Percentiles rank a stretch among this genome's conserved stretches.
These are phyloP conservation scores for Capsella rubella DNA, from an alignment of 441 rosid genomes.

Conservation along the genomic window DNA sequence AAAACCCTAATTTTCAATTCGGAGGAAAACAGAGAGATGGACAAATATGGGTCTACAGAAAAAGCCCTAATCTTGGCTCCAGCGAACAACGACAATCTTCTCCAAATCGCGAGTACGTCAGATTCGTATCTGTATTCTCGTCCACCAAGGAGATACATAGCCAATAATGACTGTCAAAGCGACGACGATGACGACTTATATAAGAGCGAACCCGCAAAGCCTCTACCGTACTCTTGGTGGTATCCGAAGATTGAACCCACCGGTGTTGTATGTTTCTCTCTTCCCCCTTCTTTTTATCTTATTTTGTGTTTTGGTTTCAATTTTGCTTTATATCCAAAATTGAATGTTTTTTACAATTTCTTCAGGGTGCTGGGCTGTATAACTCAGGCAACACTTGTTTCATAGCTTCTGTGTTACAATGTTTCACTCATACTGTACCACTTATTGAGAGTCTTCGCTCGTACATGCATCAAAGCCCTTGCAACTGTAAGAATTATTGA, in stretches of 20 bases:
- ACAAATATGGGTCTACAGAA: too few species aligned
- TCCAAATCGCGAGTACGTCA: background rate
- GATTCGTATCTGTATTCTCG: slow-evolving; percentile 5
- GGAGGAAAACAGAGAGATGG: background rate
- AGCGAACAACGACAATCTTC: background rate
- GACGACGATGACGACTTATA: background rate
- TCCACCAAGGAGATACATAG: background rate
- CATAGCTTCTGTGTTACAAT: slow-evolving; percentile 83
- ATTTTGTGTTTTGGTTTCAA: background rate
- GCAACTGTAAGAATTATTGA: slow-evolving; percentile 51
- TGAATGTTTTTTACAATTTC: background rate
- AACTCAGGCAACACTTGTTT: slow-evolving; percentile 94
- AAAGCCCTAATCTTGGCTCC: too few species aligned
- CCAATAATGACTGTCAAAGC: background rate
- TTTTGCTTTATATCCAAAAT: background rate
- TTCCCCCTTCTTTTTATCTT: background rate
- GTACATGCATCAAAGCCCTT: slow-evolving; percentile 49
- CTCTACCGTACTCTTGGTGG: slow-evolving; percentile 7
- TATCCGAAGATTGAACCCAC: slow-evolving; percentile 46
- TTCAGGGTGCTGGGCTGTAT: slow-evolving; percentile 84
- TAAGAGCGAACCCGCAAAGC: background rate
- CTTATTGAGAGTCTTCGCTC: slow-evolving; percentile 62
- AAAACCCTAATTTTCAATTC: slow-evolving; percentile 8
- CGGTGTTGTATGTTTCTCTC: slow-evolving; percentile 61
- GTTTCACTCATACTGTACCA: slow-evolving; percentile 86